A percentile compares a stretch with the other conserved stretches of the same genome.
phyloP scores from a whole-genome alignment of 2,329 filamentous ascomycete species.

The Fusarium sp. region DNA sequence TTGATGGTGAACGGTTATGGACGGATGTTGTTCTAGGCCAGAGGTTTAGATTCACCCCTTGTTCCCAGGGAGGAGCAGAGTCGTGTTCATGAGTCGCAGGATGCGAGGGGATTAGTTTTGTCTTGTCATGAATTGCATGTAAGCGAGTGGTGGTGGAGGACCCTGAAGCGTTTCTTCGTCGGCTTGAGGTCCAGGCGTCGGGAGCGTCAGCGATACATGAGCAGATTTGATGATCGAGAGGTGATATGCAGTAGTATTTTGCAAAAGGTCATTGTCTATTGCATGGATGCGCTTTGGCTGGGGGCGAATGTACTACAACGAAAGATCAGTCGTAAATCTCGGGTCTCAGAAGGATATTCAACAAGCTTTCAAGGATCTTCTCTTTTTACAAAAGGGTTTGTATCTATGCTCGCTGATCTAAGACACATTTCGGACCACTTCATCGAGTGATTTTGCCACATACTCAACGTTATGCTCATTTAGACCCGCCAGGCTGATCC shows the following conservation, averaged over 20 bases:
- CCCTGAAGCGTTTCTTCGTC: no score
- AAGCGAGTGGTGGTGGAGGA: background rate
- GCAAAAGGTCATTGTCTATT: no score
- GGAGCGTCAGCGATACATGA: no score
- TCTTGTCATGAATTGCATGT: background rate
- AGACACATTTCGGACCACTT: constrained; percentile 26
- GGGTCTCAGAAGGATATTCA: no score
- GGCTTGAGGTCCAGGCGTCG: no score
- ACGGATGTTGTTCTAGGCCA: background rate
- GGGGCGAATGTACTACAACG: no score
- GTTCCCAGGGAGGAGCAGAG: background rate
- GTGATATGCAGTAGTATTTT: no score
- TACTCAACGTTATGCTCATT: constrained; percentile 54
- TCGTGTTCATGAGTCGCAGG: no score
- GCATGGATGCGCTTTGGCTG: no score
- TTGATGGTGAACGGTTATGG: background rate
- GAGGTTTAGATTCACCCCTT: background rate
- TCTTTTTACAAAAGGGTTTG: background rate
- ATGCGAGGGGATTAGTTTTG: no score
- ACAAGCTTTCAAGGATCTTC: background rate
- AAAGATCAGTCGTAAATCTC: no score
- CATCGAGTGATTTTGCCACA: constrained; percentile 30
- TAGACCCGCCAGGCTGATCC: constrained; percentile 57
- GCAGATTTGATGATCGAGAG: no score
- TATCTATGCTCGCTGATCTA: background rate